phyloP scores from a whole-genome alignment of 305 asterid genomes.

The Fraxinus platypoda region DNA sequence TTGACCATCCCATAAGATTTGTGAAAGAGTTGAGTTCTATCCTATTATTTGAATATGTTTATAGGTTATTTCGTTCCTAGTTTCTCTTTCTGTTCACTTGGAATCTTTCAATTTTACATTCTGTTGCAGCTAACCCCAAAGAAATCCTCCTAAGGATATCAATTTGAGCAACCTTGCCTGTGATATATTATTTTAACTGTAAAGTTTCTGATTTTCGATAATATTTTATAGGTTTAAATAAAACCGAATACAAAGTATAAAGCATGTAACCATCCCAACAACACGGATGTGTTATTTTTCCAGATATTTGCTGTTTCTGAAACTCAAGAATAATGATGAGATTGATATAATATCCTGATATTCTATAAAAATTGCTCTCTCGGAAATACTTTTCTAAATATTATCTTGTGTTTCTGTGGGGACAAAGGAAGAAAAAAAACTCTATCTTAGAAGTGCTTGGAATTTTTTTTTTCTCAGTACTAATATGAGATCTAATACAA shows the following conservation, averaged over 20 bases:
- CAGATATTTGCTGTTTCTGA: neutral
- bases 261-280: neutral
- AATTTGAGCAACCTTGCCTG: neutral
- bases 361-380: neutral
- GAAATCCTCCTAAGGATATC: neutral
- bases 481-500: conserved; percentile 24
- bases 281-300: neutral
- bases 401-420: neutral
- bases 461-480: neutral
- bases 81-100: neutral
- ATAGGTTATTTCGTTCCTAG: neutral
- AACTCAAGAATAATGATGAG: neutral
- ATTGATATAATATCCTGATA: neutral
- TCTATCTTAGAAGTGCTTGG: neutral
- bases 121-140: neutral
- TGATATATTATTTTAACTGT: neutral
- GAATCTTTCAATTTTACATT: neutral
- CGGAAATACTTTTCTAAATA: neutral
- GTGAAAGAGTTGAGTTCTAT: neutral
- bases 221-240: neutral
- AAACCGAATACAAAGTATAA: neutral
- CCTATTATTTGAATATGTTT: neutral
- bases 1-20: neutral
- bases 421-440: neutral
- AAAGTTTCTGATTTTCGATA: neutral